Percentiles rank a stretch among this genome's conserved stretches.
phyloP scores from a whole-genome alignment of 768 basidiomycete genomes.

The Boletellus ananas region DNA sequence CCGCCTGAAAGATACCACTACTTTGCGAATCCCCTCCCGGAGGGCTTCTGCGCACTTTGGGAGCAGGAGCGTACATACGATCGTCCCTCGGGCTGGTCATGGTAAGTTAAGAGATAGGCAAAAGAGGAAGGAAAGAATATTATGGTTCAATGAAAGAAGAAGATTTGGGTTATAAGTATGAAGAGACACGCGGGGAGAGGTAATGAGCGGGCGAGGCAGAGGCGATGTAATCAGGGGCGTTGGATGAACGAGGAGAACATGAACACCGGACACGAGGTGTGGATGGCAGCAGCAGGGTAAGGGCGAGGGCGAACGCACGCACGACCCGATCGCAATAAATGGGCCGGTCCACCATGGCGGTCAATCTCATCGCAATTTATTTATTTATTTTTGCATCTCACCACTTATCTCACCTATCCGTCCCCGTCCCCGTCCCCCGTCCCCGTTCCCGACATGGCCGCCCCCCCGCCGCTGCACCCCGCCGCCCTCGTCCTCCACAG shows the following conservation, averaged over 20 bases:
- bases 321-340: conserved; percentile 24
- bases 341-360: conserved; percentile 8
- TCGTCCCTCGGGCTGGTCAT: conserved; percentile 74
- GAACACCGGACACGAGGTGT: conserved; percentile 51
- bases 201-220: conserved; percentile 38
- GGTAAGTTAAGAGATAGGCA: conserved; percentile 55
- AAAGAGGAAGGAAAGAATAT: conserved; percentile 46
- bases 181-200: conserved; percentile 40
- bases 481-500: conserved; percentile 61
- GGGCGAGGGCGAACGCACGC: conserved; percentile 33
- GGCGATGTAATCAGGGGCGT: conserved; percentile 45
- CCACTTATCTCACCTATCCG: too few relatives aligned
- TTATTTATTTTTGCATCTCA: background rate
- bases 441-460: conserved; percentile 8
- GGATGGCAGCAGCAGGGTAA: conserved; percentile 36
- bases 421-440: background rate
- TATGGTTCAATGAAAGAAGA: conserved; percentile 44
- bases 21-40: conserved; percentile 59
- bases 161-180: conserved; percentile 54
- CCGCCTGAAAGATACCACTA: conserved; percentile 66
- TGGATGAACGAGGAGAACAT: conserved; percentile 47
- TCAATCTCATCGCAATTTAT: background rate
- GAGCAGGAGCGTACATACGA: conserved; percentile 63
- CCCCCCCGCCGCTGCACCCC: background rate
- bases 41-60: conserved; percentile 60